A percentile compares a stretch with the other conserved stretches of the same genome.
phyloP scores from a whole-genome alignment of 306 rosid genomes.

The Benincasa hispida region DNA sequence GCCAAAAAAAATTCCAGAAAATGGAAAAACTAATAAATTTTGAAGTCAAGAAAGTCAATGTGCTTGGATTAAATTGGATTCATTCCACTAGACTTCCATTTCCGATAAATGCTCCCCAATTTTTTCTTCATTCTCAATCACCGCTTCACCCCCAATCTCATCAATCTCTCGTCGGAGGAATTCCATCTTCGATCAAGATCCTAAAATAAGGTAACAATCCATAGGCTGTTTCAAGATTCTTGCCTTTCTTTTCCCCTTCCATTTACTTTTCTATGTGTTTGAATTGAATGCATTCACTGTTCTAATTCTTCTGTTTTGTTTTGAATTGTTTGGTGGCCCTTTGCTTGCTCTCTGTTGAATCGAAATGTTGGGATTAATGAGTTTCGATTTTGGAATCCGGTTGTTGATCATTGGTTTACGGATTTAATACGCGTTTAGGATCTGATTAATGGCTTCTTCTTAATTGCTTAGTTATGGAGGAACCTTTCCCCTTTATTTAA shows the following conservation, averaged over 20 bases:
- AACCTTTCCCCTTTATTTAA: background rate
- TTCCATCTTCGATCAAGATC: background rate
- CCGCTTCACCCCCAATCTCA: background rate
- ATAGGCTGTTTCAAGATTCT: background rate
- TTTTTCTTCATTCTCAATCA: no score
- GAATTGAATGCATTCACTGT: background rate
- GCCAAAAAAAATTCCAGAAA: background rate
- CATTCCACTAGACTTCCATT: background rate
- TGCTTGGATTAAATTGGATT: background rate
- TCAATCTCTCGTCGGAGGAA: background rate
- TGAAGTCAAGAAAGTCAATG: background rate
- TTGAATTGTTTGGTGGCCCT: background rate
- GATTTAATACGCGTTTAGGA: background rate
- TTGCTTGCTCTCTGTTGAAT: background rate
- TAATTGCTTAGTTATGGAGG: background rate
- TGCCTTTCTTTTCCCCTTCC: background rate
- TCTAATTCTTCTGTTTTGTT: background rate
- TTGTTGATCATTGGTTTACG: background rate
- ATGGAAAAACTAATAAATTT: background rate
- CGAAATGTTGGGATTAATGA: background rate
- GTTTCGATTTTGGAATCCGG: background rate
- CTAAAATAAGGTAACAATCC: background rate
- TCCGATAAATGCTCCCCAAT: background rate
- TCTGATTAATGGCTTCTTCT: background rate
- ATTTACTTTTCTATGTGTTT: background rate